A percentile compares a stretch with the other conserved stretches of the same genome.
Evolutionary conservation across 192 early-diverging fungal species (phyloP).

Genomic region (Thamnidium elegans): DNA sequence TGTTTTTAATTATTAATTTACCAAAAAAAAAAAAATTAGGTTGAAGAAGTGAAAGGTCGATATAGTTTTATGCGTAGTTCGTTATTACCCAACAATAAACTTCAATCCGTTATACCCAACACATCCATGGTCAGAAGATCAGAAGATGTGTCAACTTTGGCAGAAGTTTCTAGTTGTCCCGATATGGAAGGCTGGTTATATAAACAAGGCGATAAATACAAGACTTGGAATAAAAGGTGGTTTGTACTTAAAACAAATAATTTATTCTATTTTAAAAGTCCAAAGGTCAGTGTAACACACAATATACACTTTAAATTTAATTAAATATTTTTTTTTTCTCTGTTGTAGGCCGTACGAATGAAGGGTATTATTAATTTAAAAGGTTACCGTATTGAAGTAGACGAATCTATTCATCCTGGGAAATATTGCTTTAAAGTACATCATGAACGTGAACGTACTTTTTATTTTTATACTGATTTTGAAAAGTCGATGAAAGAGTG

Average conservation of each 20-base stretch:
- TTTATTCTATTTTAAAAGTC: conserved; percentile 56
- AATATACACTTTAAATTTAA: too few species aligned
- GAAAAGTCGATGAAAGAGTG: conserved; percentile 48
- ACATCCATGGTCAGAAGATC: neutral
- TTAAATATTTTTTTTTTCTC: neutral
- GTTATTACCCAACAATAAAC: neutral
- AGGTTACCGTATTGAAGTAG: conserved; percentile 53
- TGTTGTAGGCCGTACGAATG: conserved; percentile 32
- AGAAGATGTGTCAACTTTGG: neutral
- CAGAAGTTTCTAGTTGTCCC: conserved; percentile 11
- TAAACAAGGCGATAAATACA: conserved; percentile 57
- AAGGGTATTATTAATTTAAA: conserved; percentile 55
- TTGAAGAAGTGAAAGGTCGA: neutral
- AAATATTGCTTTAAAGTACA: conserved; percentile 60
- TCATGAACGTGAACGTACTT: conserved; percentile 52
- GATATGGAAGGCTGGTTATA: conserved; percentile 56
- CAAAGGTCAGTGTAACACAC: conserved; percentile 19
- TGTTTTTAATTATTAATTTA: too few species aligned
- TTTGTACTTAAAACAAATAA: conserved; percentile 54
- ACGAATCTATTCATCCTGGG: conserved; percentile 53
- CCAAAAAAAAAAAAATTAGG: neutral
- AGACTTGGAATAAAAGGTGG: conserved; percentile 57
- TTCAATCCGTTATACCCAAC: conserved; percentile 7
- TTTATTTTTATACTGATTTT: conserved; percentile 57
- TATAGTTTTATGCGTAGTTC: conserved; percentile 14